Evolutionary conservation across 495 filamentous ascomycete species (phyloP).

Genomic region (Talaromyces ruber): DNA sequence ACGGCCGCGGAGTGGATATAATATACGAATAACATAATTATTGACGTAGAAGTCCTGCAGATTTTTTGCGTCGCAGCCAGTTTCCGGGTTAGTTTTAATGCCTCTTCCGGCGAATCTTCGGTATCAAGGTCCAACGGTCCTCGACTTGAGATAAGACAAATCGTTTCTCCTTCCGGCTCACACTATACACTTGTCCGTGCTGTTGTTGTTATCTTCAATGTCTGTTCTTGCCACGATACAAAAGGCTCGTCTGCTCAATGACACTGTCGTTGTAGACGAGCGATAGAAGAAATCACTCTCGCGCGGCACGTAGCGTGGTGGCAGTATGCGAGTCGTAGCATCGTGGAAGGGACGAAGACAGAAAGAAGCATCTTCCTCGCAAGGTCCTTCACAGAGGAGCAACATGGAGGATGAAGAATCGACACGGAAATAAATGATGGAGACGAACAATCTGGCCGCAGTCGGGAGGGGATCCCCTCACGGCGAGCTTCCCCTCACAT

Average conservation of each 20-base stretch:
- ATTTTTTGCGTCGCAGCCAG: background rate
- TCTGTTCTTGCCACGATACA: too few species aligned
- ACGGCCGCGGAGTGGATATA: background rate
- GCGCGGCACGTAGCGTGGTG: too few species aligned
- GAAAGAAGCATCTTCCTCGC: too few species aligned
- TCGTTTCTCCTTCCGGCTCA: background rate
- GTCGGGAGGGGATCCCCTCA: background rate
- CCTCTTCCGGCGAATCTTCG: background rate
- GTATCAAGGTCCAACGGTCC: background rate
- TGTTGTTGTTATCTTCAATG: background rate
- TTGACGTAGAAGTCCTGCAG: background rate
- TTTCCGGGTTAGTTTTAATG: background rate
- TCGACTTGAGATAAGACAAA: background rate
- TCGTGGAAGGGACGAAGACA: background rate
- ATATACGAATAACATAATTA: background rate
- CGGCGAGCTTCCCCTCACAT: constrained; percentile 4
- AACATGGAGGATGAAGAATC: too few species aligned
- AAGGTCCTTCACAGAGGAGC: background rate
- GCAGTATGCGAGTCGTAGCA: too few species aligned
- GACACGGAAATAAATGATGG: too few species aligned
- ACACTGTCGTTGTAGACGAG: too few species aligned
- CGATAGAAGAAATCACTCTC: too few species aligned
- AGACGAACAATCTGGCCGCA: too few species aligned
- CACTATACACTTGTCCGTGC: too few species aligned
- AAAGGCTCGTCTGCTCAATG: too few species aligned